Conservation (phyloP, 768 basidiomycete species). For the Hericium coralloides region DNA sequence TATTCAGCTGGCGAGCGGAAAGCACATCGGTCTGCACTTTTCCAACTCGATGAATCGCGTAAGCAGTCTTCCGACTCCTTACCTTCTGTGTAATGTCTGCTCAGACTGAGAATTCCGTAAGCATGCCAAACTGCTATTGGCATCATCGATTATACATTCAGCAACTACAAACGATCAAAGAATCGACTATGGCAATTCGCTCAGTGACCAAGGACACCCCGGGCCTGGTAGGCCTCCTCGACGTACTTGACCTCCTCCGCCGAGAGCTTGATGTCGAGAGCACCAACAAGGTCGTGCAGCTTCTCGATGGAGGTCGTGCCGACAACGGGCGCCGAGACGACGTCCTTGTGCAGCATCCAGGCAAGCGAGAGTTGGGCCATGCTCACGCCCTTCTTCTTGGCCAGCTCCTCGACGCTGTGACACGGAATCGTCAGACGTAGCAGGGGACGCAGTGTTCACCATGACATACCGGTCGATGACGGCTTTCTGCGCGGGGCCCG, state of each 20-base stretch:
- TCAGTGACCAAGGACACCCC: conserved; percentile 17
- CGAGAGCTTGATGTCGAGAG: conserved; percentile 26
- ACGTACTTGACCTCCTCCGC: conserved; percentile 33
- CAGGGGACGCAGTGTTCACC: not conserved
- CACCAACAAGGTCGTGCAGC: conserved; percentile 5
- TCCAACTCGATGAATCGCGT: no score
- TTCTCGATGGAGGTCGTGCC: not conserved
- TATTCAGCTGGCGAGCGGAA: no score
- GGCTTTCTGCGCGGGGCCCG: not conserved
- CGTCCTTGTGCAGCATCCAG: conserved; percentile 20
- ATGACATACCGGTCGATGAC: not conserved
- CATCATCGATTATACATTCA: no score
- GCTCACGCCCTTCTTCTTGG: conserved; percentile 22
- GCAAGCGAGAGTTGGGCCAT: conserved; percentile 31
- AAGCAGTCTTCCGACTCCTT: no score
- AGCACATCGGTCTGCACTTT: no score
- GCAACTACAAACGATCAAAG: no score
- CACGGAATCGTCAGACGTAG: not conserved
- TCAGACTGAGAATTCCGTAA: no score
- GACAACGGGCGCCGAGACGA: not conserved
- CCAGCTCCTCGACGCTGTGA: conserved; percentile 21
- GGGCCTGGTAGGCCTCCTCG: conserved; percentile 26
- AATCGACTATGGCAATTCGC: no score
- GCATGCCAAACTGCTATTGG: no score
- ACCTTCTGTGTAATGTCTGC: no score